These are phyloP conservation scores for Rheum nobile DNA, from an alignment of 148 eudicot genomes.

Conservation along the genomic window DNA sequence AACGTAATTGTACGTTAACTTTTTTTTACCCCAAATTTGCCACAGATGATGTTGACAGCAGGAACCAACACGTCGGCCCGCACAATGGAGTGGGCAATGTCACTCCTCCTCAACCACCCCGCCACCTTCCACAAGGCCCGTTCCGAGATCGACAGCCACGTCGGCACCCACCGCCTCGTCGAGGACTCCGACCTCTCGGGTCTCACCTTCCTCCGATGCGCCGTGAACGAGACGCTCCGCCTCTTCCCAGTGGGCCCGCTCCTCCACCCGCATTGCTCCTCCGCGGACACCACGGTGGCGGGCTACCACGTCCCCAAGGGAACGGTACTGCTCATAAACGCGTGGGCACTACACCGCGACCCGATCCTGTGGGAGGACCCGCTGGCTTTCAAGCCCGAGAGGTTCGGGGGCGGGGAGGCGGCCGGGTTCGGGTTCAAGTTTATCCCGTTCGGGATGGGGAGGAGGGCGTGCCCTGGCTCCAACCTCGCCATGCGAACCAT, in stretches of 20 bases:
- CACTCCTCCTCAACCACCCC: too few relatives aligned
- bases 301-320: neutral
- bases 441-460: neutral
- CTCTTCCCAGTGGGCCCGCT: neutral
- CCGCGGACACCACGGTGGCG: neutral
- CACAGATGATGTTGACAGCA: neutral
- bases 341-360: neutral
- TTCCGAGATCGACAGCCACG: neutral
- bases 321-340: neutral
- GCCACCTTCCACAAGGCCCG: neutral
- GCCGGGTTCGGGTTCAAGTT: neutral
- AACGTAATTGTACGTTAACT: too few relatives aligned
- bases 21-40: too few relatives aligned
- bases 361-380: slow-evolving; percentile 3
- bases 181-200: neutral
- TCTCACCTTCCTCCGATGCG: neutral
- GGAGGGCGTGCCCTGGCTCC: slow-evolving; percentile 2
- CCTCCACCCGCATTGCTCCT: neutral
- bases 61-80: neutral
- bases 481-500: neutral
- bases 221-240: neutral
- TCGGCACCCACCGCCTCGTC: neutral
- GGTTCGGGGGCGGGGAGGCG: neutral
- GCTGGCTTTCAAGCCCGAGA: neutral
- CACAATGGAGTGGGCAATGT: slow-evolving; percentile 7